Conservation (phyloP, 2,329 filamentous ascomycete species). For the Penicillium crustosum region DNA sequence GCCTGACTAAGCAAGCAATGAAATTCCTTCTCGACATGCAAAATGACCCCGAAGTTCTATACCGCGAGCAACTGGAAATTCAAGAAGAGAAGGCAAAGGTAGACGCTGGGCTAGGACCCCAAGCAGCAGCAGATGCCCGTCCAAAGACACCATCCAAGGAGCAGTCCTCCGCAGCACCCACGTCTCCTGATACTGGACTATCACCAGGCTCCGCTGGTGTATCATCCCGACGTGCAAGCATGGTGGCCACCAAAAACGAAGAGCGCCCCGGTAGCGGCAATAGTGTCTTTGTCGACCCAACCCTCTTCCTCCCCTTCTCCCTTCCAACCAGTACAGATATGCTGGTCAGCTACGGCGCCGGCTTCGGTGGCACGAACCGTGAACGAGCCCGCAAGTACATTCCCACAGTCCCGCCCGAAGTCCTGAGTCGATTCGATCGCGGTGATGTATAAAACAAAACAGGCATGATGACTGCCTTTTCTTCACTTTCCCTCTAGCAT, state of each 20-base stretch:
- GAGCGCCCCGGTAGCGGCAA: conserved; percentile 30
- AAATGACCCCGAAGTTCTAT: conserved; percentile 65
- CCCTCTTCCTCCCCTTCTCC: conserved; percentile 91
- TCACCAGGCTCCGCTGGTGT: conserved; percentile 27
- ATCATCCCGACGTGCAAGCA: conserved; percentile 28
- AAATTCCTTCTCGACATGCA: conserved; percentile 82
- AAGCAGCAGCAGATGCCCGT: conserved; percentile 21
- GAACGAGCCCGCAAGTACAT: conserved; percentile 95
- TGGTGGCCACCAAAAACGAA: conserved; percentile 22
- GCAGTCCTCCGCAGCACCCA: conserved; percentile 17
- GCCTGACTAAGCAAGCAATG: conserved; percentile 80
- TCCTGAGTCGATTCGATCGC: conserved; percentile 80
- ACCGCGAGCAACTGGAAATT: conserved; percentile 36
- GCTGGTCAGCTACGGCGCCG: conserved; percentile 91
- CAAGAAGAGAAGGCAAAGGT: conserved; percentile 29
- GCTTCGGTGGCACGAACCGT: conserved; percentile 87
- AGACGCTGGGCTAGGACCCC: conserved; percentile 14
- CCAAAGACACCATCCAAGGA: conserved; percentile 32
- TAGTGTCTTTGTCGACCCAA: conserved; percentile 74
- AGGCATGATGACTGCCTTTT: neutral
- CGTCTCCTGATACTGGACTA: conserved; percentile 20
- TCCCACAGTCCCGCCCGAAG: conserved; percentile 90
- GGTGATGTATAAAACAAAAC: conserved; percentile 22
- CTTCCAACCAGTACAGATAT: conserved; percentile 95
- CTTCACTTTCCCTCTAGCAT: neutral